These are phyloP conservation scores for Xylaria sp. DNA, from an alignment of 2,329 filamentous ascomycete genomes.

Conservation along the genomic window DNA sequence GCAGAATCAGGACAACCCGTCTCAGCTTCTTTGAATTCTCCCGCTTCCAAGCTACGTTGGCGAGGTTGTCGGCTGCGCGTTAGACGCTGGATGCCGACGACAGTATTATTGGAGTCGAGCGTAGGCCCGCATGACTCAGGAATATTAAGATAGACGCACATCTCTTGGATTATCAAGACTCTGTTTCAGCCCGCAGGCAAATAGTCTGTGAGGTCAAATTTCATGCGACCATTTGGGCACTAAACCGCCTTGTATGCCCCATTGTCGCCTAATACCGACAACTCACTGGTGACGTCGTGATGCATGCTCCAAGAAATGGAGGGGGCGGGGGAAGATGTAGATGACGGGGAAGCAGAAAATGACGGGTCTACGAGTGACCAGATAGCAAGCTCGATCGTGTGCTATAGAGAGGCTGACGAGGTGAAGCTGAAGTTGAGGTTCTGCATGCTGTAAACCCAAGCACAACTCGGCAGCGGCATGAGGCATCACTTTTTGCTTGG, in stretches of 20 bases:
- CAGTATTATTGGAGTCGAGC: slow-evolving; percentile 9
- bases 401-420: background rate
- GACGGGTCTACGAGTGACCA: slow-evolving; percentile 7
- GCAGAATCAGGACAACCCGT: slow-evolving; percentile 10
- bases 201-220: slow-evolving; percentile 44
- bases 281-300: slow-evolving; percentile 36
- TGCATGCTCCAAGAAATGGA: slow-evolving; percentile 24
- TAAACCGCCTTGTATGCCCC: slow-evolving; percentile 29
- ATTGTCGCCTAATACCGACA: slow-evolving; percentile 36
- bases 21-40: slow-evolving; percentile 17
- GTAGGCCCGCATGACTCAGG: slow-evolving; percentile 37
- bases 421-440: background rate
- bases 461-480: slow-evolving; percentile 5
- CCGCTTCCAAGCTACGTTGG: slow-evolving; percentile 11
- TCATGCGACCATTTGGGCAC: slow-evolving; percentile 44
- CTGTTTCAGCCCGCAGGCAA: slow-evolving; percentile 48
- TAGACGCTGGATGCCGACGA: background rate
- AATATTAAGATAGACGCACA: slow-evolving; percentile 39
- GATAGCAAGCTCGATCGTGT: slow-evolving; percentile 1
- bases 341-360: background rate
- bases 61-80: background rate
- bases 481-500: slow-evolving; percentile 13
- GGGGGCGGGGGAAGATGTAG: background rate
- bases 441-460: slow-evolving; percentile 7
- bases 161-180: slow-evolving; percentile 39